Percentiles rank a stretch among this genome's conserved stretches.
Conservation (phyloP, 345 rosid genomes). For the Citrus trifoliata region DNA sequence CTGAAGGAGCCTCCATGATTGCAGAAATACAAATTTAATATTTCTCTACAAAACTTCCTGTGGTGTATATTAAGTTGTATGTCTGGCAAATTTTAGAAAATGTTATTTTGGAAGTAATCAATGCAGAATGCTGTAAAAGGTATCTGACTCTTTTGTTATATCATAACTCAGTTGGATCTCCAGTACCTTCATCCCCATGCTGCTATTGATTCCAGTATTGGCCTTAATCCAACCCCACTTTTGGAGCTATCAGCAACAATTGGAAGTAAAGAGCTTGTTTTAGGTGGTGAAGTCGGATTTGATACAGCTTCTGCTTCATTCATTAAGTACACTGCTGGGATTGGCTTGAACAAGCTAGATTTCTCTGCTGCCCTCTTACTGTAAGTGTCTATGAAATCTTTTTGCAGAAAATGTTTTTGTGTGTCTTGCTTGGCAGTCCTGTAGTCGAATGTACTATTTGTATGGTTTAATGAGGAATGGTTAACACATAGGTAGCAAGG, state of each 20-base stretch:
- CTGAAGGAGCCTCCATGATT: neutral
- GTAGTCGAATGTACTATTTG: neutral
- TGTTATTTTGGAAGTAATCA: neutral
- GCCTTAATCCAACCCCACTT: constrained; percentile 70
- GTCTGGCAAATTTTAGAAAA: constrained; percentile 5
- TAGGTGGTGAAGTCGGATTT: constrained; percentile 79
- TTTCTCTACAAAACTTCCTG: neutral
- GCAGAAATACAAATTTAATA: neutral
- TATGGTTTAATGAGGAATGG: neutral
- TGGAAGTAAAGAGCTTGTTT: constrained; percentile 54
- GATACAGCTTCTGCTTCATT: constrained; percentile 69
- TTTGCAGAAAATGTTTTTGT: neutral
- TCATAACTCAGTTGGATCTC: constrained; percentile 60
- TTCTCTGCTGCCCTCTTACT: constrained; percentile 58
- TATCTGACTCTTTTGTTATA: constrained; percentile 9
- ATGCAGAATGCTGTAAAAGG: neutral
- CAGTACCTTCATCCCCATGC: constrained; percentile 77
- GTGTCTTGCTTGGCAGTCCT: neutral
- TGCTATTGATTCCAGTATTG: constrained; percentile 66
- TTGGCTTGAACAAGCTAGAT: constrained; percentile 59
- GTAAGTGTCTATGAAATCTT: constrained; percentile 39
- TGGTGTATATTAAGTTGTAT: neutral
- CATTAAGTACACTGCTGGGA: constrained; percentile 70
- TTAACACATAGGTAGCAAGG: neutral
- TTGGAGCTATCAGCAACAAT: constrained; percentile 75